phyloP scores from a whole-genome alignment of 108 stramenopile species.

The Fragilaria crotonensis region DNA sequence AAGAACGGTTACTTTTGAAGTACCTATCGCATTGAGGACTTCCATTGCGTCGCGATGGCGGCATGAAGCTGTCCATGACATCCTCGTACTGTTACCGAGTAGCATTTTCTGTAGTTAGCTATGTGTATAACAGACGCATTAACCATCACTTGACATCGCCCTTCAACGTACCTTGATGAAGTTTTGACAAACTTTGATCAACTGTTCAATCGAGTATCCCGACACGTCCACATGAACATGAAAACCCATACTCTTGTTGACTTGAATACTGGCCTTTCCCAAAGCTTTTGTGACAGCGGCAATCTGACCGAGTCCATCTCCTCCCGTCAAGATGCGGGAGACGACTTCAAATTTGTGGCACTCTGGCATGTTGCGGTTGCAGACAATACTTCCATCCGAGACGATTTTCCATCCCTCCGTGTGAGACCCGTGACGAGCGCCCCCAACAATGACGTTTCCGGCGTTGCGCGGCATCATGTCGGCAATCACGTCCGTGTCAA shows the following conservation, averaged over 20 bases:
- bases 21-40: constrained; percentile 19
- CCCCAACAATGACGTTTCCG: not conserved
- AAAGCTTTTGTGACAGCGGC: constrained; percentile 28
- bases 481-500: not conserved
- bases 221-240: constrained; percentile 53
- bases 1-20: constrained; percentile 36
- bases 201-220: constrained; percentile 15
- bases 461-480: constrained; percentile 2
- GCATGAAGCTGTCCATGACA: constrained; percentile 53
- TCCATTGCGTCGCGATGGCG: constrained; percentile 35
- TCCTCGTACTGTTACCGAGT: constrained; percentile 34
- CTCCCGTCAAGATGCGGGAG: constrained; percentile 40
- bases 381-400: constrained; percentile 33
- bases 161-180: constrained; percentile 33
- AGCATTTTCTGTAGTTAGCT: too few relatives aligned
- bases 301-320: constrained; percentile 42
- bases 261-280: constrained; percentile 4
- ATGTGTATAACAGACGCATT: too few relatives aligned
- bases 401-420: constrained; percentile 36
- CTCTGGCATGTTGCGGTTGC: constrained; percentile 21
- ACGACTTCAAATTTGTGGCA: constrained; percentile 53
- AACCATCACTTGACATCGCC: too few relatives aligned
- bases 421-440: not conserved
- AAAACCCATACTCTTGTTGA: constrained; percentile 42
- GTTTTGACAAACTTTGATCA: constrained; percentile 56